phyloP scores from a whole-genome alignment of 108 stramenopile genomes.

The Asterionellopsis glacialis region DNA sequence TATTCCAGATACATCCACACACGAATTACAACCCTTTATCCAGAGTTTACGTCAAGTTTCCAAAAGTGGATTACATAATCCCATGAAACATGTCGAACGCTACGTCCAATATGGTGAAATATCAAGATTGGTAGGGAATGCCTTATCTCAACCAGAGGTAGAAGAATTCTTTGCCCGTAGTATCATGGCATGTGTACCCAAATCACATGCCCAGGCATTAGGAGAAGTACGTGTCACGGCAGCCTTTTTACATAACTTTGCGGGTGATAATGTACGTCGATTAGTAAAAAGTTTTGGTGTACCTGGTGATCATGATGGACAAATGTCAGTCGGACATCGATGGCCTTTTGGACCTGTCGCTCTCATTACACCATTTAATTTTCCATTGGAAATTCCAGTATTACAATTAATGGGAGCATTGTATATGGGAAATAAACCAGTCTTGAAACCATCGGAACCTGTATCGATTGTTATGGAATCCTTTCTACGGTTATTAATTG shows the following conservation, averaged over 20 bases:
- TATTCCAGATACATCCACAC: constrained; percentile 60
- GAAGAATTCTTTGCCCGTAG: constrained; percentile 87
- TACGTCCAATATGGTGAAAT: constrained; percentile 89
- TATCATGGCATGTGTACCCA: constrained; percentile 93
- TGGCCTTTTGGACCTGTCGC: constrained; percentile 97
- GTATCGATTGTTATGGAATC: constrained; percentile 95
- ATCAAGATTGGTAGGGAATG: constrained; percentile 70
- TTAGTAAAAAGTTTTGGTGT: constrained; percentile 85
- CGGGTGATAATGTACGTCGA: constrained; percentile 92
- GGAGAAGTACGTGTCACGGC: constrained; percentile 88
- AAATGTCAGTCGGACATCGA: constrained; percentile 89
- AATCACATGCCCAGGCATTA: constrained; percentile 87
- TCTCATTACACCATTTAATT: constrained; percentile 95
- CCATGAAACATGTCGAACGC: constrained; percentile 84
- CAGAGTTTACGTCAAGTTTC: constrained; percentile 66
- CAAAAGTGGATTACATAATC: constrained; percentile 82
- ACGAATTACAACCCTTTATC: constrained; percentile 77
- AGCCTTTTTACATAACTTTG: constrained; percentile 86
- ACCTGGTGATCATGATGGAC: constrained; percentile 94
- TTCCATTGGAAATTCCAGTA: constrained; percentile 93
- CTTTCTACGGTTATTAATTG: constrained; percentile 81
- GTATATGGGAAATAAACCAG: constrained; percentile 98
- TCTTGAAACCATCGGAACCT: constrained; percentile 84
- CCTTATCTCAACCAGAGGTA: constrained; percentile 65
- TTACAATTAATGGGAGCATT: constrained; percentile 96